Evolutionary conservation across 2,329 filamentous ascomycete genomes (phyloP).

Genomic region (Fusarium secorum): DNA sequence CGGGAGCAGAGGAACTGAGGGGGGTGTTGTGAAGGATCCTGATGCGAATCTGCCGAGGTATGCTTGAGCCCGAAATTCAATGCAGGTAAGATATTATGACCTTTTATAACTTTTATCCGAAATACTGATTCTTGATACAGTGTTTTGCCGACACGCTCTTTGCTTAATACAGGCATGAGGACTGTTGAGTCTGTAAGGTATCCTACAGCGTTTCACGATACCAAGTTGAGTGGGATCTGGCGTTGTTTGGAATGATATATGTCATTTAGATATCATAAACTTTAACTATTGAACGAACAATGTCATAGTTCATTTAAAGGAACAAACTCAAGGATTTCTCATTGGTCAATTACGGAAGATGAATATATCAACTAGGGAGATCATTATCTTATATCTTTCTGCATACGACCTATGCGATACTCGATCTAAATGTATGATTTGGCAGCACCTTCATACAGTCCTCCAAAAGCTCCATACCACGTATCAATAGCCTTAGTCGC

Average conservation of each 20-base stretch:
- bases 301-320: neutral
- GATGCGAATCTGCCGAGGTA: neutral
- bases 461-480: constrained; percentile 54
- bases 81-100: neutral
- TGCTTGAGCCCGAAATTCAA: neutral
- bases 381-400: too few relatives aligned
- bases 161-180: neutral
- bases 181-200: neutral
- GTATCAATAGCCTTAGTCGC: constrained; percentile 49
- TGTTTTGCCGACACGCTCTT: fast-evolving
- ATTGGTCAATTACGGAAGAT: too few relatives aligned
- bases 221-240: neutral
- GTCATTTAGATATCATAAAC: too few relatives aligned
- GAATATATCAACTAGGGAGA: too few relatives aligned
- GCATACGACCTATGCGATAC: too few relatives aligned
- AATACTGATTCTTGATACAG: neutral
- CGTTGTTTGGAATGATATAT: too few relatives aligned
- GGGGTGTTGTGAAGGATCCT: neutral
- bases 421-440: neutral
- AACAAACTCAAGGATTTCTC: too few relatives aligned
- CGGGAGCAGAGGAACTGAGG: constrained; percentile 2
- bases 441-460: constrained; percentile 22
- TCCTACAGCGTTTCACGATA: neutral
- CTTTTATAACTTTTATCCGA: fast-evolving
- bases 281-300: neutral